Evolutionary conservation across 305 asterid species (phyloP).

Genomic region (Ilex paraguariensis): DNA sequence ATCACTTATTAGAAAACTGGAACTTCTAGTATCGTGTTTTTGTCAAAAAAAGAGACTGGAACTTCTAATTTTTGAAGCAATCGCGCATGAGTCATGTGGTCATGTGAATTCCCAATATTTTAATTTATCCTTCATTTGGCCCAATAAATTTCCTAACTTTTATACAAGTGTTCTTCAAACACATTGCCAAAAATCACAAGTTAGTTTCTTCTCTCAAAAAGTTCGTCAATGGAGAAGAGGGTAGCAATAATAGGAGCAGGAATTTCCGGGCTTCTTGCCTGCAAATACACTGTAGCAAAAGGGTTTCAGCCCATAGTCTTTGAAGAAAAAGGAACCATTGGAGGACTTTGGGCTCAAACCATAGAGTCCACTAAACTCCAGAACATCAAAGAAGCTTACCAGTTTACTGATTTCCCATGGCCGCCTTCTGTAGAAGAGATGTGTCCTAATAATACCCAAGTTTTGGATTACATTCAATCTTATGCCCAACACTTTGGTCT

Average conservation of each 20-base stretch:
- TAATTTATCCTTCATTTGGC: too few species aligned
- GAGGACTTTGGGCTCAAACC: conserved; percentile 58
- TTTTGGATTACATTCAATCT: conserved; percentile 38
- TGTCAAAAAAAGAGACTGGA: too few species aligned
- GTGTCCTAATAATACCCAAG: conserved; percentile 27
- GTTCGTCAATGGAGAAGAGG: conserved; percentile 31
- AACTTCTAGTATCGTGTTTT: too few species aligned
- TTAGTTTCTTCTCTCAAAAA: too few species aligned
- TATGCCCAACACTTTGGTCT: conserved; percentile 43
- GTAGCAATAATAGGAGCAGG: conserved; percentile 66
- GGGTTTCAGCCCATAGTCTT: conserved; percentile 49
- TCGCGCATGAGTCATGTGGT: too few species aligned
- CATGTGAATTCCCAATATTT: too few species aligned
- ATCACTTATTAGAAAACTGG: too few species aligned
- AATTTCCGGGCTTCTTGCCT: conserved; percentile 62
- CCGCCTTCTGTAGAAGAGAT: conserved; percentile 33
- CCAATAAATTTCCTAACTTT: too few species aligned
- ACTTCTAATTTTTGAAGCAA: too few species aligned
- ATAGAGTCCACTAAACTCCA: conserved; percentile 47
- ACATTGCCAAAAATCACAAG: too few species aligned
- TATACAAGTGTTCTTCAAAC: too few species aligned
- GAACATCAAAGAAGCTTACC: conserved; percentile 19
- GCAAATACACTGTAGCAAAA: conserved; percentile 39
- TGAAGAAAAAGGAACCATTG: conserved; percentile 36
- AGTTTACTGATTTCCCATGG: conserved; percentile 65